Evolutionary conservation across 495 filamentous ascomycete species (phyloP), one percentile per base, ranked within the genome.

Genomic region (Xylaria intraflava): DNA sequence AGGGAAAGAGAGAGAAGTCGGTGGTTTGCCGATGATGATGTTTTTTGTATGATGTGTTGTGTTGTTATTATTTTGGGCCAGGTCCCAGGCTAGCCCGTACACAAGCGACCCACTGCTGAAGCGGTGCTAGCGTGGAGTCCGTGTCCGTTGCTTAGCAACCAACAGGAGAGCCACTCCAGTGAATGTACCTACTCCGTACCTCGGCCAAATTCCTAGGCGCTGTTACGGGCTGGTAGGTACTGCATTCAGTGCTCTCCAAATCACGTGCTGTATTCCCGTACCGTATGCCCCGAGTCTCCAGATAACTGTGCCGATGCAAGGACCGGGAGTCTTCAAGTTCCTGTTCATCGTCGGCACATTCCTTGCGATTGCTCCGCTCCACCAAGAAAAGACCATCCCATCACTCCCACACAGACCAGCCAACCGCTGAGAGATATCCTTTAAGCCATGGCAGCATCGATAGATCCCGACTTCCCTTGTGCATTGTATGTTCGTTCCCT

Each of bases 391-490:
- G n/a, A n/a, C 41, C 36, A 20, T 11, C n/a, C 33, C 48, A 20
- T 50, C 16, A n/a, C 36, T 1, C 22, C 30, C 12, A 59, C 10
- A 9, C 19, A 43, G n/a, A 24, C 24, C 20, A 43, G 17, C 35
- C 2, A 14, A 14, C n/a, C 31, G 7, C 31, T 12, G 4, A 17
- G 23, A n/a, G n/a, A n/a, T 23, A 36, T 27, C 43, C 24, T 20
- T 24, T 30, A 46, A 50, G 66, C 33, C 49, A 74, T 69, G 67
- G 57, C 59, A 22, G 39, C 59, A 33, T 51, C 57, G 27, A 51
- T 59, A 33, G 74, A 81, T 48, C 65, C 69, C 29, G 76, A 80
- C 26, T 90, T 90, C 51, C 87, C 87, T 22, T 89, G 83, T 72
- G 79, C 81, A 33, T 64, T 93, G 88, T 90, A 76, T 53, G 80